Base-by-base conservation (phyloP, 768 basidiomycete genomes). In the Serpula lacrymans region DNA sequence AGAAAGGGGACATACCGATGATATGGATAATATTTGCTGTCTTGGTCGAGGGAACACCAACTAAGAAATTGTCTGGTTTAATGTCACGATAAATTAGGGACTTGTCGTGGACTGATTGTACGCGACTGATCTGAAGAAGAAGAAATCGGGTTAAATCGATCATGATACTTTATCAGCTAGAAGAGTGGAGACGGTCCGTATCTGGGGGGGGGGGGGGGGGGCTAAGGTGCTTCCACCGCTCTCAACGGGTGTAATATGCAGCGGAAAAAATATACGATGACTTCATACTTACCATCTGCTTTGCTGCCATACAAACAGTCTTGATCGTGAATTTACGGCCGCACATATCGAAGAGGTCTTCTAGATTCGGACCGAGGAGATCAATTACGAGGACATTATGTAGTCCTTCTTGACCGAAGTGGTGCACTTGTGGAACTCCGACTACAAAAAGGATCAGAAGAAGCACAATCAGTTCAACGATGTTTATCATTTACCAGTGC, bases 261-360 rank as follows among this genome's bases (percentile, higher is more conserved):
- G n/a, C n/a, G n/a, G n/a, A n/a, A n/a, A n/a, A n/a, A n/a, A n/a
- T n/a, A n/a, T n/a, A n/a, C n/a, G n/a, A n/a, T n/a, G 24, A 34
- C 39, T 42, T 29, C 26, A 23, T 12, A 63, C 82, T 63, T 48
- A 94, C 95, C 95, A 98, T 99, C 64, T 99, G 96, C 65, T 88
- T 97, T 13, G 96, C 96, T 37, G 90, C 88, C 95, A 99, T 92
- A 60, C 92, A 96, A 20, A 97, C 95, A 0, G 95, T 98, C 78
- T 99, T 99, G 63, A 95, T 83, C 38, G 80, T 80, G 68, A 98
- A 99, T 68, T 97, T 97, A 50, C 95, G 84, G n/a, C 85, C 82
- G 60, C 94, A 98, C 91, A 96, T 93, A 66, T 98, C 95, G 59
- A 99, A 98, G 24, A 99, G 75, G 59, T 99, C 95, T 67, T 99